Conservation (phyloP, 2,329 filamentous ascomycete genomes). For the Fusarium sp. region DNA sequence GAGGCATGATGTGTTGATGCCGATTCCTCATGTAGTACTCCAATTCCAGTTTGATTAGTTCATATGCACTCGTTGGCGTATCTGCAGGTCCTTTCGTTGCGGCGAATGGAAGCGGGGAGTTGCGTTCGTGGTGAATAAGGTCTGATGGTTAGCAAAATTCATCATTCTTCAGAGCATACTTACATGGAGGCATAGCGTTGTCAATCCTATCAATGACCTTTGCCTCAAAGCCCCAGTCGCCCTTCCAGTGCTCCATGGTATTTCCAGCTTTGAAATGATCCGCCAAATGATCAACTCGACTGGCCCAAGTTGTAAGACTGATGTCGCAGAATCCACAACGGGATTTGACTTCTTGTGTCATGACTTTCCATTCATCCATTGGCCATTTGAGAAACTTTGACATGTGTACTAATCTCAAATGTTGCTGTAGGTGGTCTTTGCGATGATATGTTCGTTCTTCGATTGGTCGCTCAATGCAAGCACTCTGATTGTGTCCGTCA, state of each 20-base stretch:
- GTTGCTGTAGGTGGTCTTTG: constrained; percentile 60
- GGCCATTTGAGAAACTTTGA: constrained; percentile 53
- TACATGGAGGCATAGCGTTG: constrained; percentile 59
- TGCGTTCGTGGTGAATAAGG: constrained; percentile 42
- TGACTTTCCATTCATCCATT: constrained; percentile 55
- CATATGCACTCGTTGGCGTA: constrained; percentile 41
- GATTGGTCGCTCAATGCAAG: constrained; percentile 55
- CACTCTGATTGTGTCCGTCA: constrained; percentile 54
- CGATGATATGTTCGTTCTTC: constrained; percentile 61
- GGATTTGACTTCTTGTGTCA: constrained; percentile 54
- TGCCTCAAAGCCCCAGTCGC: constrained; percentile 59
- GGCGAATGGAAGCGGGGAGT: constrained; percentile 35
- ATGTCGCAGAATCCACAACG: constrained; percentile 59
- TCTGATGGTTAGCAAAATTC: constrained; percentile 23
- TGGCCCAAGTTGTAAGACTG: constrained; percentile 55
- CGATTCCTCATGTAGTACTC: constrained; percentile 39
- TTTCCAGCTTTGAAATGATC: constrained; percentile 59
- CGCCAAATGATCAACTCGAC: constrained; percentile 55
- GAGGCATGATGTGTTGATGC: constrained; percentile 22
- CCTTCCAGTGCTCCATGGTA: constrained; percentile 59
- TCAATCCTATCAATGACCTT: constrained; percentile 56
- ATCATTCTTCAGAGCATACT: not conserved
- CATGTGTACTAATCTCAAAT: constrained; percentile 57
- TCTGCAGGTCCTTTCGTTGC: constrained; percentile 40
- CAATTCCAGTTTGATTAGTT: constrained; percentile 36